Conservation (phyloP, 768 basidiomycete genomes). For the Agaricus sinodeliciosus region DNA sequence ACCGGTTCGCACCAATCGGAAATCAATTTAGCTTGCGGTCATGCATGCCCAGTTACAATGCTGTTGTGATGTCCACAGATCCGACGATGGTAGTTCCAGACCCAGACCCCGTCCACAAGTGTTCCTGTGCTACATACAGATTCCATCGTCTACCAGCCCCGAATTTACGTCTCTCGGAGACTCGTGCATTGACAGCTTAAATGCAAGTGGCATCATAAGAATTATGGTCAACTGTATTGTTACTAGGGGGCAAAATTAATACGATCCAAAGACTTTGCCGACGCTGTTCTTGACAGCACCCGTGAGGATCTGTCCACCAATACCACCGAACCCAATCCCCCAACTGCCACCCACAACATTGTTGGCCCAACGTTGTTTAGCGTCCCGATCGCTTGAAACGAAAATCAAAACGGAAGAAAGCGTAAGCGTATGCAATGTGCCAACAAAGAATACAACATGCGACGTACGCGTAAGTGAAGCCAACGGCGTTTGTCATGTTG, state of each 20-base stretch:
- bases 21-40: no score
- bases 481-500: slow-evolving; percentile 92
- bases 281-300: slow-evolving; percentile 80
- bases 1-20: no score
- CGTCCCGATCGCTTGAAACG: slow-evolving; percentile 71
- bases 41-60: no score
- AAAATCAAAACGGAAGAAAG: slow-evolving; percentile 10
- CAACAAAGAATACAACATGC: no score
- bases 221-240: background rate
- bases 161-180: no score
- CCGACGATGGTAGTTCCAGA: no score
- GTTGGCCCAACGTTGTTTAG: slow-evolving; percentile 88
- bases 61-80: no score
- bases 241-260: background rate
- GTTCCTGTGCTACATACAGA: no score
- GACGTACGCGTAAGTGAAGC: slow-evolving; percentile 85
- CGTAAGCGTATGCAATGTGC: background rate
- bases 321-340: slow-evolving; percentile 67
- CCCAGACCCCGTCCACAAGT: no score
- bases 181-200: background rate
- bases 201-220: background rate
- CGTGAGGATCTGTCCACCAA: slow-evolving; percentile 80
- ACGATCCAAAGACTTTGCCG: slow-evolving; percentile 64
- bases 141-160: no score
- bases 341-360: slow-evolving; percentile 63